These are phyloP conservation scores for Vigna unguiculata DNA, from an alignment of 306 rosid species.

Conservation along the genomic window DNA sequence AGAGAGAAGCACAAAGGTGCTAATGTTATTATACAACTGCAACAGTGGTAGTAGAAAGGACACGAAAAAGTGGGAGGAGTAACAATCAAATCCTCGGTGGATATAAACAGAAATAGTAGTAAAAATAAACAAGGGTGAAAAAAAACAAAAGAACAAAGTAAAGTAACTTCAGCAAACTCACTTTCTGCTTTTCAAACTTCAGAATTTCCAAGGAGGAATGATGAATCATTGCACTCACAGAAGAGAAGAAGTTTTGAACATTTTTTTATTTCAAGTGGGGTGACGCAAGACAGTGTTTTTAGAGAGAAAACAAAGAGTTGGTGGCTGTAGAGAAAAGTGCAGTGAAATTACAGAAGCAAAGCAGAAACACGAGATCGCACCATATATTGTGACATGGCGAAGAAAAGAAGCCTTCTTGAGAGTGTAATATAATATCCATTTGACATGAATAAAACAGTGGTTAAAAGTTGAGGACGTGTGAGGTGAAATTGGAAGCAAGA, in stretches of 20 bases:
- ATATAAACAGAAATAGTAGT: constrained; percentile 35
- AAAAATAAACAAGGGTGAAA: constrained; percentile 25
- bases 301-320: not conserved
- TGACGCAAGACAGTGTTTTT: not conserved
- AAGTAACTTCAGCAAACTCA: constrained; percentile 43
- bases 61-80: constrained; percentile 34
- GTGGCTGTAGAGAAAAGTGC: not conserved
- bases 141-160: constrained; percentile 36
- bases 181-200: constrained; percentile 40
- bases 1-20: constrained; percentile 7
- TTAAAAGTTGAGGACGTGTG: not conserved
- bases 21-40: not conserved
- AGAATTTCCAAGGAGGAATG: constrained; percentile 23
- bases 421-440: too few species aligned
- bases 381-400: not conserved
- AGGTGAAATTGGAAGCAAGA: constrained; percentile 10
- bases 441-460: constrained; percentile 13
- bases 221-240: constrained; percentile 23
- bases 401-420: too few species aligned
- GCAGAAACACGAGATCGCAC: constrained; percentile 19
- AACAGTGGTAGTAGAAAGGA: constrained; percentile 37
- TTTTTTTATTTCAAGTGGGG: not conserved
- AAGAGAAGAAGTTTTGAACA: not conserved
- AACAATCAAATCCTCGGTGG: constrained; percentile 32
- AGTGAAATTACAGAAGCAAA: not conserved